Conservation (phyloP, 2,329 filamentous ascomycete genomes). For the Calonectria pseudoturangicola region DNA sequence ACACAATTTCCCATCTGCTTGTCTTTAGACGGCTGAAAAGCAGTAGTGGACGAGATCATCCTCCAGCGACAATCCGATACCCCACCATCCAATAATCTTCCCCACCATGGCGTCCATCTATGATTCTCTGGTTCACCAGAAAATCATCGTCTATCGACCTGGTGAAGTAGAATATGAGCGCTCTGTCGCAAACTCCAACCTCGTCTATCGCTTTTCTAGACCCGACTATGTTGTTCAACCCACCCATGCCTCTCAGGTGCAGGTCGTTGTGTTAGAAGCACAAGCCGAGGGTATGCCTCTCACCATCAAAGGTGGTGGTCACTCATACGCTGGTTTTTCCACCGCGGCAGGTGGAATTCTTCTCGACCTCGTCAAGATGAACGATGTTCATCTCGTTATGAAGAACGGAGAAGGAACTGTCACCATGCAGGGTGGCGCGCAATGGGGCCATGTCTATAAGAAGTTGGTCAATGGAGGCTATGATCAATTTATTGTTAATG, state of each 20-base stretch:
- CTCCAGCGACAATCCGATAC: not conserved
- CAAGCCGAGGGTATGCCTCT: not conserved
- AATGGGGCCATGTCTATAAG: constrained; percentile 5
- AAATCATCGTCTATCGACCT: not conserved
- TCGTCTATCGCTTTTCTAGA: not conserved
- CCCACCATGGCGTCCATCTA: not conserved
- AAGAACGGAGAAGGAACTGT: not conserved
- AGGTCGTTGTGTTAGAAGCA: not conserved
- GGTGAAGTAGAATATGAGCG: not conserved
- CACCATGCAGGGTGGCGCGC: constrained; percentile 8
- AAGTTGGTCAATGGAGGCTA: not conserved
- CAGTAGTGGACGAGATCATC: not conserved
- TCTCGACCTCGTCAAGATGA: not conserved
- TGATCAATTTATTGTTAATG: not conserved
- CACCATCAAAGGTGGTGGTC: constrained; percentile 1
- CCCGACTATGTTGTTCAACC: constrained; percentile 6
- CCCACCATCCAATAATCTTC: not conserved
- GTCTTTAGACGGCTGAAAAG: no score
- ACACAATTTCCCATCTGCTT: not conserved
- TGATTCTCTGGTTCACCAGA: not conserved
- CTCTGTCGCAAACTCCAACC: not conserved
- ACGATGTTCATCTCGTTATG: constrained; percentile 7
- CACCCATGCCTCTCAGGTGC: not conserved
- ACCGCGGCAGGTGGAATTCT: not conserved
- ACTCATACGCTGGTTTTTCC: constrained; percentile 2